phyloP scores from a whole-genome alignment of 2,329 filamentous ascomycete genomes.

The Aureobasidium sp. region DNA sequence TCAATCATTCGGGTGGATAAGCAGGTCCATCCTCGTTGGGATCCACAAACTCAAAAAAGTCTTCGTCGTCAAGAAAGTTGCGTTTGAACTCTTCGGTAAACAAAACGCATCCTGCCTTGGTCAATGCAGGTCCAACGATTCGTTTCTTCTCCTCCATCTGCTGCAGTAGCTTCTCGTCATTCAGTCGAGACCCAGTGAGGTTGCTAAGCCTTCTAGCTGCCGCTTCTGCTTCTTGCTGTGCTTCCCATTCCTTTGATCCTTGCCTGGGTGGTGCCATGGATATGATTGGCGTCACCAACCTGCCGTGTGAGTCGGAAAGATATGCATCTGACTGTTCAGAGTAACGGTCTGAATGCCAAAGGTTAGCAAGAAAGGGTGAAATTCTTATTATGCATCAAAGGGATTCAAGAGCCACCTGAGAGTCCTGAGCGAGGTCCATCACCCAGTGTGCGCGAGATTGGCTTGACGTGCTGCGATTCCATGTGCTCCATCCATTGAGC shows the following conservation, averaged over 20 bases:
- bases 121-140: slow-evolving; percentile 47
- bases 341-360: slow-evolving; percentile 27
- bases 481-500: slow-evolving; percentile 46
- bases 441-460: slow-evolving; percentile 51
- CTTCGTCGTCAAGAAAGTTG: slow-evolving; percentile 46
- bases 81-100: slow-evolving; percentile 45
- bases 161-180: slow-evolving; percentile 38
- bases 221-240: slow-evolving; percentile 5
- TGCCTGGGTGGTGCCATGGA: not conserved
- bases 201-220: slow-evolving; percentile 27
- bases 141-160: slow-evolving; percentile 45
- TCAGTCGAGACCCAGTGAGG: slow-evolving; percentile 22
- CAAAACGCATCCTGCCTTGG: slow-evolving; percentile 46
- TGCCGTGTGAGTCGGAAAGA: slow-evolving; percentile 41
- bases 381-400: slow-evolving; percentile 17
- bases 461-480: slow-evolving; percentile 44
- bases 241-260: slow-evolving; percentile 6
- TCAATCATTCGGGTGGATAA: not conserved
- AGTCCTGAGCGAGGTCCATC: slow-evolving; percentile 51
- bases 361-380: not conserved
- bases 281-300: slow-evolving; percentile 39
- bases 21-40: not conserved
- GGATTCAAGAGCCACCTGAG: slow-evolving; percentile 46
- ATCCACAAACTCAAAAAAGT: slow-evolving; percentile 25
- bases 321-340: slow-evolving; percentile 38